phyloP scores from a whole-genome alignment of 139 green algal genomes.

The Zygnema cylindricum region DNA sequence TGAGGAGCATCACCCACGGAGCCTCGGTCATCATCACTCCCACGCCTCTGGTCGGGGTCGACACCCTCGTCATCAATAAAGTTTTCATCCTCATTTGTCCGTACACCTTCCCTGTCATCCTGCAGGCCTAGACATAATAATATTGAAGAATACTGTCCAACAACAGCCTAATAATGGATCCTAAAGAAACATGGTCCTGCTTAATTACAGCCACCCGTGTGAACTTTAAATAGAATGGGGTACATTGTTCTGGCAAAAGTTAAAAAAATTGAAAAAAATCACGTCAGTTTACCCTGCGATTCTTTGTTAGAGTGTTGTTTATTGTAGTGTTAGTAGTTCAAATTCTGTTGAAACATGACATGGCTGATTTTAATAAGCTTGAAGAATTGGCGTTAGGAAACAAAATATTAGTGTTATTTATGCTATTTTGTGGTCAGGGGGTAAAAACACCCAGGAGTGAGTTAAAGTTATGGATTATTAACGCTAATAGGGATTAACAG shows the following conservation, averaged over 20 bases:
- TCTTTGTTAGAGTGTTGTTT: too few species aligned
- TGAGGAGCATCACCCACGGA: constrained; percentile 31
- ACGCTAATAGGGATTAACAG: too few species aligned
- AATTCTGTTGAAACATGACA: too few species aligned
- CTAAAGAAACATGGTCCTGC: background rate
- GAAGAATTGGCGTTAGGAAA: too few species aligned
- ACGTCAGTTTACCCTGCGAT: background rate
- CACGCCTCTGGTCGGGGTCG: constrained; percentile 17
- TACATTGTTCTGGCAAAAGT: background rate
- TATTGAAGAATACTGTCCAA: background rate
- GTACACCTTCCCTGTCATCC: constrained; percentile 46
- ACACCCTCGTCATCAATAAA: constrained; percentile 59
- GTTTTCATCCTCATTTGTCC: constrained; percentile 39
- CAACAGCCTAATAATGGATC: background rate
- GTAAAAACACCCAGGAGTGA: too few species aligned
- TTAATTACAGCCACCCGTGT: background rate
- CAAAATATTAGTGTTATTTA: too few species aligned
- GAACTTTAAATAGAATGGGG: background rate
- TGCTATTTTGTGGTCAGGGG: too few species aligned
- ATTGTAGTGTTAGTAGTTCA: too few species aligned
- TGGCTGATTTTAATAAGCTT: too few species aligned
- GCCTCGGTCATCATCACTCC: constrained; percentile 2
- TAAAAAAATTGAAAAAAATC: background rate
- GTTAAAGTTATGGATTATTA: too few species aligned
- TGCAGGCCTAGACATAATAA: too few species aligned